Conservation (phyloP, 805 yeast species). For the Blastobotrys attinorum region DNA sequence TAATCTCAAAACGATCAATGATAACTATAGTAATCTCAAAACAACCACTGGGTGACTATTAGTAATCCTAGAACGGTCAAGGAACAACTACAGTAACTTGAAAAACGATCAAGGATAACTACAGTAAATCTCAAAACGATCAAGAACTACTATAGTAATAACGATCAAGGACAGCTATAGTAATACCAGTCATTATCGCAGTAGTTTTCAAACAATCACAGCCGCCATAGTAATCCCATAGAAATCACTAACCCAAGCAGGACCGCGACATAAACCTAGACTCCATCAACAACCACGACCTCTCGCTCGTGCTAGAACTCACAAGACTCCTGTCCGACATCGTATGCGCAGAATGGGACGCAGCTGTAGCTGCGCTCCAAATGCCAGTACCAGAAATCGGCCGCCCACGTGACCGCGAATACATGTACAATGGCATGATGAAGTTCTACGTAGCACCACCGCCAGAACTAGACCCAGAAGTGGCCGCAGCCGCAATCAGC, state of each 20-base stretch:
- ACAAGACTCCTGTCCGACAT: slow-evolving; percentile 11
- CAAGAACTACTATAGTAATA: too few species aligned
- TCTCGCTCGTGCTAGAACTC: slow-evolving; percentile 11
- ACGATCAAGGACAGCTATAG: too few species aligned
- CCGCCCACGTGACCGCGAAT: slow-evolving; percentile 2
- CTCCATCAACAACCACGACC: slow-evolving; percentile 3
- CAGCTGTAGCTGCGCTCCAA: not conserved
- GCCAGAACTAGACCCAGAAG: slow-evolving; percentile 5
- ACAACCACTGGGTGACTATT: too few species aligned
- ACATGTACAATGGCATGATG: slow-evolving; percentile 4
- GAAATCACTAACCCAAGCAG: slow-evolving; percentile 3
- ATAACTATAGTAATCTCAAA: too few species aligned
- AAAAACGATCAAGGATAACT: too few species aligned
- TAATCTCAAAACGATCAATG: too few species aligned
- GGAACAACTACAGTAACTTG: too few species aligned
- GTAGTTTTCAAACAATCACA: too few species aligned
- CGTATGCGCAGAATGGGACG: slow-evolving; percentile 15
- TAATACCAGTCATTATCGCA: too few species aligned
- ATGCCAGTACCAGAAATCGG: not conserved
- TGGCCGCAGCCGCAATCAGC: slow-evolving; percentile 9
- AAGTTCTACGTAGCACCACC: slow-evolving; percentile 10
- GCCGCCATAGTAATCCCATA: too few species aligned
- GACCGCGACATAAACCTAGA: slow-evolving; percentile 5
- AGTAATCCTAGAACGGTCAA: too few species aligned
- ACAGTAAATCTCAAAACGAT: too few species aligned